These are phyloP conservation scores for Solanum corneliomulleri DNA, from an alignment of 257 asterid species.

Conservation along the genomic window DNA sequence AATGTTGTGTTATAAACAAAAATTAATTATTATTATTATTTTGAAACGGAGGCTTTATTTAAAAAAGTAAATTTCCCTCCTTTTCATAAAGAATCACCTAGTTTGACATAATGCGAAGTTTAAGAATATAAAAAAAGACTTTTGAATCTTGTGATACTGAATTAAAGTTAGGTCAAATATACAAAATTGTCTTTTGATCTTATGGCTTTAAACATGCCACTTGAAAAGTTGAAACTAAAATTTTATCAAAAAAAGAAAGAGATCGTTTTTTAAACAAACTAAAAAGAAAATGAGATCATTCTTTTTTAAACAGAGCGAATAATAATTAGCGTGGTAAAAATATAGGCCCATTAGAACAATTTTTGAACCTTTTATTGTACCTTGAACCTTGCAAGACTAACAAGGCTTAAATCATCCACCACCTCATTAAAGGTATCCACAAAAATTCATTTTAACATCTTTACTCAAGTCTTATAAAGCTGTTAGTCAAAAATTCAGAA, in stretches of 20 bases:
- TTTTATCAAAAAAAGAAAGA: too few species aligned
- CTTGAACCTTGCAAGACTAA: too few species aligned
- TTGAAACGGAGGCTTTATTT: neutral
- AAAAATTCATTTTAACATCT: neutral
- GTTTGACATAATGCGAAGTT: too few species aligned
- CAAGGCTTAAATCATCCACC: too few species aligned
- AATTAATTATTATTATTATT: too few species aligned
- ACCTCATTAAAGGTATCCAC: neutral
- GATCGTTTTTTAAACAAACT: rapidly evolving
- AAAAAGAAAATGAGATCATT: rapidly evolving
- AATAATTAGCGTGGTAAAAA: neutral
- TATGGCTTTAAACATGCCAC: rapidly evolving
- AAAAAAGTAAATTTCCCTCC: rapidly evolving
- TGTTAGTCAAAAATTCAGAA: neutral
- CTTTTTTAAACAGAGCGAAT: rapidly evolving
- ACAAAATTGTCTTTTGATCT: too few species aligned
- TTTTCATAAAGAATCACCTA: too few species aligned
- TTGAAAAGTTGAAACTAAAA: too few species aligned
- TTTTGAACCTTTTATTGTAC: too few species aligned
- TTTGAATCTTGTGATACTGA: too few species aligned
- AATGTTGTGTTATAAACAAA: neutral
- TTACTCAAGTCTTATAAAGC: neutral
- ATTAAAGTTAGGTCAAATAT: too few species aligned
- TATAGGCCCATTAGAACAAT: neutral
- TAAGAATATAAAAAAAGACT: too few species aligned